These are phyloP conservation scores for Aspergillus udagawae DNA, from an alignment of 2,329 filamentous ascomycete species.

Conservation along the genomic window DNA sequence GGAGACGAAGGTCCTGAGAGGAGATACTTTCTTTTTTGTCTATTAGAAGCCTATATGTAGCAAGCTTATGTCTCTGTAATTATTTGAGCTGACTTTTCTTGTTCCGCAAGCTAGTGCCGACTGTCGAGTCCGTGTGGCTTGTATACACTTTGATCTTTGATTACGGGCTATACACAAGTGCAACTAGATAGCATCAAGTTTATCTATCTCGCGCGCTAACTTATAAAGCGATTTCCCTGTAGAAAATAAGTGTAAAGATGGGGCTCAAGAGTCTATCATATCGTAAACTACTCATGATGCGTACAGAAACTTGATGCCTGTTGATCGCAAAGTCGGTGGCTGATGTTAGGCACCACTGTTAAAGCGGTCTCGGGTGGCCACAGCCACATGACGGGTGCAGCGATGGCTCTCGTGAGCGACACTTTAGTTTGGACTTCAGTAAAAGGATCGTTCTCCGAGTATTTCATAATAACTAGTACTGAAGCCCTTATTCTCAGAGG, in stretches of 20 bases:
- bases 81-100: constrained; percentile 20
- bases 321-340: constrained; percentile 1
- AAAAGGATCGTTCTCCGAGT: not conserved
- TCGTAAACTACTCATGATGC: not conserved
- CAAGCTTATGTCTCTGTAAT: constrained; percentile 34
- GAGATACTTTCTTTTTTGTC: constrained; percentile 16
- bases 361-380: constrained; percentile 11
- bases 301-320: not conserved
- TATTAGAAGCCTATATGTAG: constrained; percentile 26
- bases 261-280: not conserved
- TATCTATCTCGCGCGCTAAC: not conserved
- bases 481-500: not conserved
- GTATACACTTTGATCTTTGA: not conserved
- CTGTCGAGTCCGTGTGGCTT: not conserved
- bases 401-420: not conserved
- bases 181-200: not conserved
- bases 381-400: constrained; percentile 15
- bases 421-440: not conserved
- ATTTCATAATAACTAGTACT: not conserved
- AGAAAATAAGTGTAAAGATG: not conserved
- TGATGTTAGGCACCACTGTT: constrained; percentile 12
- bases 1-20: constrained; percentile 2
- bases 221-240: not conserved
- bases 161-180: not conserved
- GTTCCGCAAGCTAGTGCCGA: not conserved